Evolutionary conservation across 2,329 filamentous ascomycete species (phyloP), one percentile per base, ranked within the genome.

Genomic region (Alternaria rosae): DNA sequence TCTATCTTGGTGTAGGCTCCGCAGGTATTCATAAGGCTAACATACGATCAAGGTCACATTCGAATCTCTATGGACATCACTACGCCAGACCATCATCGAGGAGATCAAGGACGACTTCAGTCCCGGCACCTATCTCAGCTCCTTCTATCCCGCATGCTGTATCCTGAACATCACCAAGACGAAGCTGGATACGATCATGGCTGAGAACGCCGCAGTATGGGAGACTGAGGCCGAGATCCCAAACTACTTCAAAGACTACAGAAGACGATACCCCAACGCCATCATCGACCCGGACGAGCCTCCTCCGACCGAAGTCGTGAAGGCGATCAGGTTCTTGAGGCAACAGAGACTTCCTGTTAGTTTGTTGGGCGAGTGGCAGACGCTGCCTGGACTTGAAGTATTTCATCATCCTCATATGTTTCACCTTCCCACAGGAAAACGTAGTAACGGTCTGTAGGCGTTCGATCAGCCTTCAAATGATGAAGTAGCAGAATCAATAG

Each of bases 81-180:
- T 74, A n/a, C 66, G 69, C 17, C 59, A 67, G 25, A 55, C 42
- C 7, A 72, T 74, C 44, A 70, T 74, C 38, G 56, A 65, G 1
- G 26, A 64, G 26, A 70, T 74, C 11, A 42, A 23, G n/a, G 54
- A 59, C 3, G 66, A 68, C 17, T 54, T 55, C 15, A 15, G 48
- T 15, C 8, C n/a, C 1, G 35, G 35, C 13, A 44, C 23, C 13
- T 69, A 66, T 35, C 8, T 51, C 15, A 51, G 48, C 26, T 15
- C 32, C 6, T 64, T 60, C 21, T 54, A 59, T 17, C 59, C 68
- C 6, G 64, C 69, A 25, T 21, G 44, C 21, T 45, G 50, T 35
- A 59, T 74, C 13, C 59, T 73, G 5, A 30, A 50, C 25, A 28
- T 75, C 20, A 30, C 56, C 15, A 8, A 42, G 2, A 17, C 52